A percentile compares a stretch with the other conserved stretches of the same genome.
Conservation (phyloP, 169 alveolate species). For the Cryptosporidium sp. region DNA sequence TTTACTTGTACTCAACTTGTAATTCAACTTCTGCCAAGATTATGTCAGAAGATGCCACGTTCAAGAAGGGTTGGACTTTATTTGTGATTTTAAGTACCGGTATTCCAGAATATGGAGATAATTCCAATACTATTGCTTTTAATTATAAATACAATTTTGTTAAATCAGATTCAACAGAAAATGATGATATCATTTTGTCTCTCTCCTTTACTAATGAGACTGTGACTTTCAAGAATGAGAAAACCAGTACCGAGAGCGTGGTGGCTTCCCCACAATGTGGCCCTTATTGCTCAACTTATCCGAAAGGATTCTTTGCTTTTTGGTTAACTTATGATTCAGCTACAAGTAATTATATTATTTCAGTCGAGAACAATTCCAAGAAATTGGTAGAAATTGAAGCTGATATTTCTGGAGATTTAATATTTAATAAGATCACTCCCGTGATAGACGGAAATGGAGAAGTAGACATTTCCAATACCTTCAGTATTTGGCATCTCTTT, state of each 20-base stretch:
- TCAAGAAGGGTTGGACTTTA: conserved; percentile 31
- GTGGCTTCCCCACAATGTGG: conserved; percentile 61
- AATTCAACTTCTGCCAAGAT: conserved; percentile 49
- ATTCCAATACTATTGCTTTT: background rate
- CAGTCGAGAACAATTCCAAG: conserved; percentile 36
- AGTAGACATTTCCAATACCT: background rate
- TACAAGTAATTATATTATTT: background rate
- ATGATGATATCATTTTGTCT: conserved; percentile 6
- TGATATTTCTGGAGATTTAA: background rate
- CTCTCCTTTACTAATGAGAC: conserved; percentile 24
- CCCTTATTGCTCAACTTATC: conserved; percentile 57
- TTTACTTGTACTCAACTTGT: conserved; percentile 20
- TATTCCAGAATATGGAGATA: background rate
- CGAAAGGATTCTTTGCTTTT: conserved; percentile 49
- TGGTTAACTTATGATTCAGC: conserved; percentile 37
- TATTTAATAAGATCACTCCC: conserved; percentile 32
- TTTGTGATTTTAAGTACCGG: conserved; percentile 56
- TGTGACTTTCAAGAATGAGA: conserved; percentile 21
- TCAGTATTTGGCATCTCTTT: conserved; percentile 37
- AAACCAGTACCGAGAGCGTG: background rate
- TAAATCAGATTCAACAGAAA: background rate
- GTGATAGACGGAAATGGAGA: background rate
- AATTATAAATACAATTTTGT: conserved; percentile 40
- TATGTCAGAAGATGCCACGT: conserved; percentile 29
- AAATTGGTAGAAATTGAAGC: conserved; percentile 36